Percentiles rank a stretch among this genome's conserved stretches.
phyloP scores from a whole-genome alignment of 352 stramenopile species.

The Globisporangium ultimum region DNA sequence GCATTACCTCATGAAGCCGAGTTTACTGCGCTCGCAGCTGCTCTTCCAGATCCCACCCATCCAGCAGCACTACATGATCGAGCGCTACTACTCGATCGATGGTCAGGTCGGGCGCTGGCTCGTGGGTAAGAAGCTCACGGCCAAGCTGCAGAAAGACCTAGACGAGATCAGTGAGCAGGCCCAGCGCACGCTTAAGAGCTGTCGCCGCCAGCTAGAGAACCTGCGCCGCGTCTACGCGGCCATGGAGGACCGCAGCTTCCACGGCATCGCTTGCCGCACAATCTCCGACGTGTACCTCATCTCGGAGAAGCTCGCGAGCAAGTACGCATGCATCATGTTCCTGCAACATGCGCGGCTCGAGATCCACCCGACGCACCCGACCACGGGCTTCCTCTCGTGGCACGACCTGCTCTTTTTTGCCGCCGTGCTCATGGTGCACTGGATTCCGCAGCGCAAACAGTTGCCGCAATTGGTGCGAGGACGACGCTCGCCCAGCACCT shows the following conservation, averaged over 20 bases:
- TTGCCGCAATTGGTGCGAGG: slow-evolving; percentile 27
- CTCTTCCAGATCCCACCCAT: slow-evolving; percentile 78
- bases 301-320: slow-evolving; percentile 66
- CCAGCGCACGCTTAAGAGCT: slow-evolving; percentile 68
- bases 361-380: slow-evolving; percentile 56
- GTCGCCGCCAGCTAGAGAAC: slow-evolving; percentile 75
- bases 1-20: slow-evolving; percentile 78
- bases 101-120: slow-evolving; percentile 66
- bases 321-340: slow-evolving; percentile 82
- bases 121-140: slow-evolving; percentile 75
- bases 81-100: slow-evolving; percentile 79
- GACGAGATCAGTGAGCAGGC: slow-evolving; percentile 78
- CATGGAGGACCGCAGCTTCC: slow-evolving; percentile 81
- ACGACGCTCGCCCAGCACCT: slow-evolving; percentile 1
- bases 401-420: slow-evolving; percentile 70
- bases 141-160: slow-evolving; percentile 82
- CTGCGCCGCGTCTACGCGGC: slow-evolving; percentile 67
- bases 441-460: slow-evolving; percentile 55
- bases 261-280: slow-evolving; percentile 36
- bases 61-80: slow-evolving; percentile 80
- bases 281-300: slow-evolving; percentile 66
- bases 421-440: slow-evolving; percentile 71
- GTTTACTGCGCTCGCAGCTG: slow-evolving; percentile 72
- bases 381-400: slow-evolving; percentile 59
- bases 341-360: slow-evolving; percentile 75